Percentiles rank a stretch among this genome's conserved stretches.
Conservation (phyloP, 306 rosid genomes). For the Dryas octopetala region DNA sequence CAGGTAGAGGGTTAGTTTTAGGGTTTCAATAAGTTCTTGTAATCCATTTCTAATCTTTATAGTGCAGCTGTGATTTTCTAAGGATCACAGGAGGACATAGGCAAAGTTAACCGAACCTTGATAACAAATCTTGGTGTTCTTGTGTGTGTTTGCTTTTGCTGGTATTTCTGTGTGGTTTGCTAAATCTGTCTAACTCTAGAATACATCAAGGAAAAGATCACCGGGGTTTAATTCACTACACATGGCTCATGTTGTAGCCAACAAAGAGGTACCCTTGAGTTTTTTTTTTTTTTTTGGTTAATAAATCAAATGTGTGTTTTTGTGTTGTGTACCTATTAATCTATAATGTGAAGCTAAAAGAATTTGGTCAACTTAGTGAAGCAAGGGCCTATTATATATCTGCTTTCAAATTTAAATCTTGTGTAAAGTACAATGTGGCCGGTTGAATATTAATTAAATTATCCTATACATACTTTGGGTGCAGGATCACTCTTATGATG, state of each 20-base stretch:
- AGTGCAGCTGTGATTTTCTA: no score
- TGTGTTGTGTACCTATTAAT: neutral
- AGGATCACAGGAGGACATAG: no score
- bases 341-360: neutral
- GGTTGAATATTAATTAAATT: neutral
- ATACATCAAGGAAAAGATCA: no score
- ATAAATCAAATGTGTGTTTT: neutral
- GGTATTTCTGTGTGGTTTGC: neutral
- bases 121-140: no score
- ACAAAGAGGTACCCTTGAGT: constrained; percentile 23
- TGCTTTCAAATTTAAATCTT: neutral
- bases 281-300: neutral
- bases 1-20: no score
- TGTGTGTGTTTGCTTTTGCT: neutral
- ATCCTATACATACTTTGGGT: neutral
- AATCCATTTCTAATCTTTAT: no score
- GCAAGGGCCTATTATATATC: neutral
- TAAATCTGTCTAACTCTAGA: no score
- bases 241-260: constrained; percentile 42
- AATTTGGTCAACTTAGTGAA: neutral
- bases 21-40: no score
- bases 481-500: constrained; percentile 48
- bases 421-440: neutral
- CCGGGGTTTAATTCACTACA: neutral
- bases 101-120: no score